Conservation (phyloP, 345 rosid species). For the Mallotus nudiflorus region DNA sequence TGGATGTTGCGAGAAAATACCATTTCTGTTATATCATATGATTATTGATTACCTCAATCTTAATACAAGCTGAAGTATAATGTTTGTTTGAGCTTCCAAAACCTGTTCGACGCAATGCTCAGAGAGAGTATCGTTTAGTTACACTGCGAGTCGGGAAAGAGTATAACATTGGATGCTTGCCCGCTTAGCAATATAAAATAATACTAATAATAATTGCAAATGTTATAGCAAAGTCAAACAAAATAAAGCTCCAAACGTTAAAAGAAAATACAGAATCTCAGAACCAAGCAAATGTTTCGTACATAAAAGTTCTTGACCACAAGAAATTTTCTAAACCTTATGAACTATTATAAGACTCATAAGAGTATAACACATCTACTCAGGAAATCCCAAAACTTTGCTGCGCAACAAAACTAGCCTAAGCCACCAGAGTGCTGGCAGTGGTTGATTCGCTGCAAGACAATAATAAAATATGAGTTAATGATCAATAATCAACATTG, state of each 20-base stretch:
- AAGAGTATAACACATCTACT: constrained; percentile 8
- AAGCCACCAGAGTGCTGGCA: constrained; percentile 68
- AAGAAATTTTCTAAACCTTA: constrained; percentile 6
- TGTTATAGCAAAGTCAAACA: constrained; percentile 2
- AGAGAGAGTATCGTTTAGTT: too few relatives aligned
- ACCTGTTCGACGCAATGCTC: too few relatives aligned
- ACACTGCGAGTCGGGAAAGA: too few relatives aligned
- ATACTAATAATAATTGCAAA: background rate
- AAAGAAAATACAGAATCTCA: background rate
- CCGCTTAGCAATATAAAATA: background rate
- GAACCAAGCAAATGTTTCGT: constrained; percentile 1
- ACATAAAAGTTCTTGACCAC: background rate
- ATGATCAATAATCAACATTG: background rate
- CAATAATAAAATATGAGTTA: background rate
- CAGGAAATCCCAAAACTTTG: constrained; percentile 10
- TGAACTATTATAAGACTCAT: background rate
- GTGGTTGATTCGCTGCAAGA: constrained; percentile 65
- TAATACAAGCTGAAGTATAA: too few relatives aligned
- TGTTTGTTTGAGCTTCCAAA: too few relatives aligned
- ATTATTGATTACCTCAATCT: too few relatives aligned
- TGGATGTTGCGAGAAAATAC: too few relatives aligned
- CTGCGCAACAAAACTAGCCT: constrained; percentile 19
- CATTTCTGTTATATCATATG: too few relatives aligned
- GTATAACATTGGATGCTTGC: too few relatives aligned
- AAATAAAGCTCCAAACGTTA: background rate